Percentiles rank a stretch among this genome's conserved stretches.
Evolutionary conservation across 1,284 basidiomycete genomes (phyloP).

Genomic region (Bjerkandera adusta): DNA sequence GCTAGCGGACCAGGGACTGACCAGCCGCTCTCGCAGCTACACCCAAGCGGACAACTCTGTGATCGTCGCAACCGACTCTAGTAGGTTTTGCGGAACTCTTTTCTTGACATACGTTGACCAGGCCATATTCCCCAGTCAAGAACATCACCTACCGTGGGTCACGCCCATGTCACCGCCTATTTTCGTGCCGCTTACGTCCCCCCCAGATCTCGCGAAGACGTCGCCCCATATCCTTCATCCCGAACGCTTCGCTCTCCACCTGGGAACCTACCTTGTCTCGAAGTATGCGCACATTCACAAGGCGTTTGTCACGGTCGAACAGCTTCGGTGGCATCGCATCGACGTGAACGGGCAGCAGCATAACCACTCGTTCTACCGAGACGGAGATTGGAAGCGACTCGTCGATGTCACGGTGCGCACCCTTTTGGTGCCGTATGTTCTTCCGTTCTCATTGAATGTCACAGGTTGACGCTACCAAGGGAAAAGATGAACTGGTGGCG

Average conservation of each 20-base stretch:
- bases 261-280: conserved; percentile 82
- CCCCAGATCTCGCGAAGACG: conserved; percentile 78
- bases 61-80: conserved; percentile 86
- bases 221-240: conserved; percentile 83
- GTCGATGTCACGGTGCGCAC: conserved; percentile 59
- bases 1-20: not conserved
- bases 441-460: not conserved
- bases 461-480: conserved; percentile 60
- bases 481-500: conserved; percentile 58
- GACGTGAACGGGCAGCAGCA: conserved; percentile 50
- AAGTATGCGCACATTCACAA: conserved; percentile 82
- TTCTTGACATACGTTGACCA: not conserved
- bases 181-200: not conserved
- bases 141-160: conserved; percentile 85
- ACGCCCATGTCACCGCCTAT: not conserved
- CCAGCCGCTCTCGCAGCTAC: conserved; percentile 46
- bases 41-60: conserved; percentile 83
- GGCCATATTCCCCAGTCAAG: conserved; percentile 60
- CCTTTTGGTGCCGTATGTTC: not conserved
- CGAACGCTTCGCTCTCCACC: conserved; percentile 85
- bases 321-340: conserved; percentile 88
- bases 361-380: conserved; percentile 81
- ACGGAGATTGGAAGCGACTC: conserved; percentile 87
- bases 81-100: conserved; percentile 43
- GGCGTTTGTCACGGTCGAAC: conserved; percentile 75